These are phyloP conservation scores for Stereocaulon alpinum DNA, from an alignment of 495 filamentous ascomycete genomes.

Conservation along the genomic window DNA sequence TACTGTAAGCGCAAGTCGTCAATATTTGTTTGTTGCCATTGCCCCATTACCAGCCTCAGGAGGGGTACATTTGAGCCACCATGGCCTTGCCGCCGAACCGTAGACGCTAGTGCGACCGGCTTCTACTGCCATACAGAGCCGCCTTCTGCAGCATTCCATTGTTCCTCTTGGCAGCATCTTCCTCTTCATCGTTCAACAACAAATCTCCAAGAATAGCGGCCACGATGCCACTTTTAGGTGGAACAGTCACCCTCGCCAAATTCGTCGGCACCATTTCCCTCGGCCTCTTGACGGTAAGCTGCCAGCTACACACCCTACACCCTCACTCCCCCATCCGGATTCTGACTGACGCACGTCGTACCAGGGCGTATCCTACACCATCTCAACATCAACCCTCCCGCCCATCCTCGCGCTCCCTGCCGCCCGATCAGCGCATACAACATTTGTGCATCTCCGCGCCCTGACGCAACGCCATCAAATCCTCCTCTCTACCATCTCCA, in stretches of 20 bases:
- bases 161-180: neutral
- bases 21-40: neutral
- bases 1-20: neutral
- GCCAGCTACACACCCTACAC: no score
- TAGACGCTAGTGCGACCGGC: constrained; percentile 3
- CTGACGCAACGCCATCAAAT: constrained; percentile 48
- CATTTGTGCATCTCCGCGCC: constrained; percentile 52
- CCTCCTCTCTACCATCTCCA: constrained; percentile 50
- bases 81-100: neutral
- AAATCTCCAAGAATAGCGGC: neutral
- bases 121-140: neutral
- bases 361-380: constrained; percentile 77
- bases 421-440: constrained; percentile 51
- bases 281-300: constrained; percentile 71
- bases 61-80: neutral
- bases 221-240: constrained; percentile 49
- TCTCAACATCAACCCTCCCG: constrained; percentile 61
- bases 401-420: constrained; percentile 67
- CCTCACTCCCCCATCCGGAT: no score
- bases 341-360: constrained; percentile 12
- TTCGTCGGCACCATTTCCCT: constrained; percentile 84
- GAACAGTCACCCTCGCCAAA: constrained; percentile 62
- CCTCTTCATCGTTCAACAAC: neutral
- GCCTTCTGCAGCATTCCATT: neutral
- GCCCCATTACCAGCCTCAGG: neutral